Conservation (phyloP, 352 stramenopile species). For the Phytophthora crassamura region DNA sequence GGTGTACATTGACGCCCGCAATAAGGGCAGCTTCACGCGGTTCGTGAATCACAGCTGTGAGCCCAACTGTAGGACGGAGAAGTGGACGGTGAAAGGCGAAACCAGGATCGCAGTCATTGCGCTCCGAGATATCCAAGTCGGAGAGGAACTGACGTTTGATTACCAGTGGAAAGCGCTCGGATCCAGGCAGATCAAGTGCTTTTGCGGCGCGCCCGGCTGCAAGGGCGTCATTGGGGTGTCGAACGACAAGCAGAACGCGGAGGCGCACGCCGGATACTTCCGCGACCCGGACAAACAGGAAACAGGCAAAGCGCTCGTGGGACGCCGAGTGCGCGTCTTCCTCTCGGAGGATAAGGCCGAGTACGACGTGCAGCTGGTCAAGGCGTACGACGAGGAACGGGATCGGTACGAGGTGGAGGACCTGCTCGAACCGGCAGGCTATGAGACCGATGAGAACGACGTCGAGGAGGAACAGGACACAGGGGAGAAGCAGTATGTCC, state of each 20-base stretch:
- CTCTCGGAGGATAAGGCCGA: slow-evolving; percentile 64
- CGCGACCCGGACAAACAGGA: slow-evolving; percentile 70
- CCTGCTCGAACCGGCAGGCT: slow-evolving; percentile 35
- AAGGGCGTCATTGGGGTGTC: slow-evolving; percentile 82
- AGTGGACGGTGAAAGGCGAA: slow-evolving; percentile 93
- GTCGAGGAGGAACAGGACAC: slow-evolving; percentile 46
- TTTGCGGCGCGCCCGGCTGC: slow-evolving; percentile 67
- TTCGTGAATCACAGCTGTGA: slow-evolving; percentile 98
- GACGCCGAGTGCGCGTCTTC: slow-evolving; percentile 72
- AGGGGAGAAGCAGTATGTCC: slow-evolving; percentile 43
- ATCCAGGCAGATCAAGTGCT: slow-evolving; percentile 83
- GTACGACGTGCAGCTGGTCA: slow-evolving; percentile 63
- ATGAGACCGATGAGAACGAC: slow-evolving; percentile 43
- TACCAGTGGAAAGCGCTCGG: slow-evolving; percentile 95
- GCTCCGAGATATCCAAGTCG: slow-evolving; percentile 84
- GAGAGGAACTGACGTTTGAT: slow-evolving; percentile 96
- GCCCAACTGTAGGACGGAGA: slow-evolving; percentile 96
- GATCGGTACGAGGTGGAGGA: slow-evolving; percentile 66
- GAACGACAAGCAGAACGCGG: slow-evolving; percentile 45
- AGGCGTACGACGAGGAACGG: slow-evolving; percentile 48
- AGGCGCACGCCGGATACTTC: slow-evolving; percentile 59
- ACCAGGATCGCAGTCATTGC: slow-evolving; percentile 95
- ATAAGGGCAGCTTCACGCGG: slow-evolving; percentile 93
- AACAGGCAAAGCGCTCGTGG: slow-evolving; percentile 49
- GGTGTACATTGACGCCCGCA: slow-evolving; percentile 90